These are phyloP conservation scores for Wickerhamiella azyma DNA, from an alignment of 805 yeast species.

Conservation along the genomic window DNA sequence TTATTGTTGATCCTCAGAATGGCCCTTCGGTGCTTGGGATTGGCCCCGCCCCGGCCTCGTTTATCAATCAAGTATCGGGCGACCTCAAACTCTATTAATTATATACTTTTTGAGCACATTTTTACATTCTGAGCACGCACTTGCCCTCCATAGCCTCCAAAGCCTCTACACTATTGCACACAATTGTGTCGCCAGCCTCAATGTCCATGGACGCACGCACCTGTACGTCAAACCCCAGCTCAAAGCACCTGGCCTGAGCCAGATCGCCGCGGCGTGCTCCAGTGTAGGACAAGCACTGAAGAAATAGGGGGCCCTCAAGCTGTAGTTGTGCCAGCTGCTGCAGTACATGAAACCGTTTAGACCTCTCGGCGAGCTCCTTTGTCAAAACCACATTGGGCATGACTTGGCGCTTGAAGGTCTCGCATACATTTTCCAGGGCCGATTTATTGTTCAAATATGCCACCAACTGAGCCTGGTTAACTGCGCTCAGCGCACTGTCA, in stretches of 20 bases:
- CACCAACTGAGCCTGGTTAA: constrained; percentile 13
- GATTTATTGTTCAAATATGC: not conserved
- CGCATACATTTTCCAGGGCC: not conserved
- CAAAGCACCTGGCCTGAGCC: not conserved
- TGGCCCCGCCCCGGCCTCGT: constrained; percentile 84
- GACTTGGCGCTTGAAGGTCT: not conserved
- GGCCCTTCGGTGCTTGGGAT: constrained; percentile 91
- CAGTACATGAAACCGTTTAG: not conserved
- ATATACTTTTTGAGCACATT: too few species aligned
- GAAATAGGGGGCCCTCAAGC: not conserved
- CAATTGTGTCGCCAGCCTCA: constrained; percentile 24
- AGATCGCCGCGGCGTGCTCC: not conserved
- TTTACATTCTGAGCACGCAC: constrained; percentile 17
- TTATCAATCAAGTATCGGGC: constrained; percentile 71
- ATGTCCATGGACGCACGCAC: not conserved
- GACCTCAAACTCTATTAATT: constrained; percentile 54
- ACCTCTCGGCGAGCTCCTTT: not conserved
- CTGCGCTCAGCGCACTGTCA: constrained; percentile 15
- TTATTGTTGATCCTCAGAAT: constrained; percentile 90
- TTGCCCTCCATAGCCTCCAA: not conserved
- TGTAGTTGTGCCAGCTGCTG: not conserved
- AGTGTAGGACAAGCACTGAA: not conserved
- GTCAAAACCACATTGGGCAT: constrained; percentile 1
- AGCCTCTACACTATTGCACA: constrained; percentile 31
- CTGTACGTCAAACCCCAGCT: not conserved